Evolutionary conservation across 2,329 filamentous ascomycete species (phyloP), one percentile per base, ranked within the genome.

Genomic region (Curvularia sp.): DNA sequence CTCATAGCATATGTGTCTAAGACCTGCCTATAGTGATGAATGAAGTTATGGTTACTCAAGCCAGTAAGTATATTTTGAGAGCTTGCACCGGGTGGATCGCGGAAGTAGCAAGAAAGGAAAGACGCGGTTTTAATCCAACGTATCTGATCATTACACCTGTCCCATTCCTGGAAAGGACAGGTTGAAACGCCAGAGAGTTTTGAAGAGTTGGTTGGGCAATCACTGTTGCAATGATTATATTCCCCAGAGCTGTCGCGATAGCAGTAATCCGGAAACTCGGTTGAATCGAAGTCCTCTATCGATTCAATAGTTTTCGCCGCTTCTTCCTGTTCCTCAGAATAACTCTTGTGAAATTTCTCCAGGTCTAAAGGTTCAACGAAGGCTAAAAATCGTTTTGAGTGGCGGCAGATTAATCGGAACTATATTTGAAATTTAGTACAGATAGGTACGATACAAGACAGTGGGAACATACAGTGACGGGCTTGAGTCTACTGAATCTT

Each of bases 51-150:
- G 2, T 22, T 4, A 24, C 1, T 1, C 0, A 26, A 33, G 12
- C 49, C 13, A 4, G 0, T 26, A 4, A 26, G 18, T 35, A 52
- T 52, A 4, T 9, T n/a, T 52, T 52, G 39, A 43, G 28, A 52
- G 4, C 26, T 10, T 2, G 39, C 49, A 26, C 26, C 4, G n/a
- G 12, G 5, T 26, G 18, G 18, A 4, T 43, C 1, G 2, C 7
- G 28, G 4, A 52, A 52, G 39, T 43, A 52, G 13, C 18, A 43
- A 18, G 39, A 52, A 12, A 52, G 49, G 28, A 26, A 52, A 24
- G 49, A 4, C 18, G 6, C 13, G 7, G 28, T 2, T 43, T 52
- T 4, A 8, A 52, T 43, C 39, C 39, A 33, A 13, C 10, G 28
- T n/a, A 18, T 18, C 18, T 18, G 18, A 18, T 18, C 18, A 18